These are phyloP conservation scores for Coemansia sp. DNA, from an alignment of 192 early-diverging fungal genomes.

Conservation along the genomic window DNA sequence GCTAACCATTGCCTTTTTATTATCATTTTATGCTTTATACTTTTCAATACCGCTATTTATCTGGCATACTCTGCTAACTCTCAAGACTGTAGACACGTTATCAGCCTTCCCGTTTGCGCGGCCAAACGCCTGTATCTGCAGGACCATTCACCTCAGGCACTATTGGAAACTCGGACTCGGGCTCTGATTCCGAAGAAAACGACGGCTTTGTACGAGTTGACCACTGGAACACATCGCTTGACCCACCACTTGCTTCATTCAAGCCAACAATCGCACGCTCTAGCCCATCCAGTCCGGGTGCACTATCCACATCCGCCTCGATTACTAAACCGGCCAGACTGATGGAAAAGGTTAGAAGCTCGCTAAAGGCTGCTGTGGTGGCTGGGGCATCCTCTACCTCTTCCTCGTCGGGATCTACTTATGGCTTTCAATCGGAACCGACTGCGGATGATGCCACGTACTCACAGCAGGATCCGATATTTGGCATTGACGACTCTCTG, in stretches of 20 bases:
- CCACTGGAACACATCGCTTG: slow-evolving; percentile 32
- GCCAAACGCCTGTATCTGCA: not conserved
- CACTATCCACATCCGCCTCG: not conserved
- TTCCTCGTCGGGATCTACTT: not conserved
- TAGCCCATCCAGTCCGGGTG: not conserved
- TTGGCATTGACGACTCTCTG: not conserved
- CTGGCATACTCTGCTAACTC: not conserved
- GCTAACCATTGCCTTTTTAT: slow-evolving; percentile 2
- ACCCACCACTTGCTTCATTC: slow-evolving; percentile 28
- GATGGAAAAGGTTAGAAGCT: slow-evolving; percentile 24
- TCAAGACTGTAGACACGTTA: not conserved
- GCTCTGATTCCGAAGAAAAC: slow-evolving; percentile 48
- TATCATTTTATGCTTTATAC: slow-evolving; percentile 1
- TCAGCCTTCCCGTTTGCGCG: not conserved
- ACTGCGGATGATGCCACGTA: not conserved
- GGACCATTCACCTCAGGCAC: not conserved
- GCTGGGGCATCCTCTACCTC: slow-evolving; percentile 4
- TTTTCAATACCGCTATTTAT: not conserved
- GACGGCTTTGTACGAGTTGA: slow-evolving; percentile 52
- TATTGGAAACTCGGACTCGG: slow-evolving; percentile 23
- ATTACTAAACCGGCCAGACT: slow-evolving; percentile 15
- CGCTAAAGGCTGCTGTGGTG: slow-evolving; percentile 23
- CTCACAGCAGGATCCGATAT: not conserved
- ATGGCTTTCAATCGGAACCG: not conserved
- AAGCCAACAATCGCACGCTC: slow-evolving; percentile 34